Evolutionary conservation across 306 rosid species (phyloP), one percentile per base, ranked within the genome.

Genomic region (Citrullus colocynthis): DNA sequence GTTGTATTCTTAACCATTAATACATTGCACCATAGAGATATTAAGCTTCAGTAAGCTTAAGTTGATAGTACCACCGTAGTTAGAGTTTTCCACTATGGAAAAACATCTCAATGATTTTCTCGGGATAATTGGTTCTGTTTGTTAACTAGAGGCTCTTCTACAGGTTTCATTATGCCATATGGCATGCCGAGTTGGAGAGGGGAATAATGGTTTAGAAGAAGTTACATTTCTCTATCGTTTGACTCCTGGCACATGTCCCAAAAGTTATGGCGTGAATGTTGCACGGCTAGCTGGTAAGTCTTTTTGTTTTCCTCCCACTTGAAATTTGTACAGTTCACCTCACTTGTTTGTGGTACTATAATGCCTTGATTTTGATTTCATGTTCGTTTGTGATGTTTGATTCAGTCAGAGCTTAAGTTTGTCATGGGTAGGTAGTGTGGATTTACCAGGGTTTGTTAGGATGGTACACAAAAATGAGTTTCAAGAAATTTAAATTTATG

Each of bases 201-300:
- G 91, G 78, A 78, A 51, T 81, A 86, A 81, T 57, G 93, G 90
- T 48, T 77, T 91, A 82, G 97, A 96, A 39, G 97, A 96, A 85
- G 98, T 96, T 71, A 92, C 93, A 79, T 96, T 96, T 85, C 99
- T 96, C 74, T 91, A 96, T 80, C 89, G 90, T 86, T 79, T 92
- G 85, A 91, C 88, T 13, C 79, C 81, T 4, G 98, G 98, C 84
- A 91, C 97, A 49, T 96, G 99, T 83, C 99, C 99, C 72, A 96
- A 91, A 88, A 92, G 99, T 88, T 96, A 92, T 87, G 99, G 97
- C 62, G 97, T 92, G 79, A 92, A 92, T 73, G 92, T 96, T 81
- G 97, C 99, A 21, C 93, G 93, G 69, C 76, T 96, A 87, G 99
- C 99, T 74, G 97, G 97, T 92, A 88, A 58, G 87, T 14, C 9